Conservation (phyloP, 2,329 filamentous ascomycete genomes). For the Aspergillus transmontanensis region DNA sequence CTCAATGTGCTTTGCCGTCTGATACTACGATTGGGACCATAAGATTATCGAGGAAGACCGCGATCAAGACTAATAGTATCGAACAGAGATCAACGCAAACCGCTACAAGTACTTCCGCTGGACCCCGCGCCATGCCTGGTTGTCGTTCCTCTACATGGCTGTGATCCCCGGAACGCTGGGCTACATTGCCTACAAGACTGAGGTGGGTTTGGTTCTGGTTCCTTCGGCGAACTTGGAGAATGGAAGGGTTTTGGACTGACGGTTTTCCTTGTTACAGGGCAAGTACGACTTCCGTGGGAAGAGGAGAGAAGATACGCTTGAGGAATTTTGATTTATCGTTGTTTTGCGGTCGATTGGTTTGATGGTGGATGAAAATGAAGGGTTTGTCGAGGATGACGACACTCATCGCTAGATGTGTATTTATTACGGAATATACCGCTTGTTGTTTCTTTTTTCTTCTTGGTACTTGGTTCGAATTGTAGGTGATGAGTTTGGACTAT, state of each 20-base stretch:
- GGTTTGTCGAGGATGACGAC: neutral
- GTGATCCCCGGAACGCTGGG: constrained; percentile 72
- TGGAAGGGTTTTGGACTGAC: constrained; percentile 10
- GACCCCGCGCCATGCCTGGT: constrained; percentile 78
- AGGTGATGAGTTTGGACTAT: neutral
- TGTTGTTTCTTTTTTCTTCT: constrained; percentile 25
- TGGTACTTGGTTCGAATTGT: neutral
- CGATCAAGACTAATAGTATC: neutral
- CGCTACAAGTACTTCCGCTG: constrained; percentile 95
- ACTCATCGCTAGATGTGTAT: constrained; percentile 28
- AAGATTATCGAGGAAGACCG: neutral
- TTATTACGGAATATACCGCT: constrained; percentile 39
- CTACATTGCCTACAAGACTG: constrained; percentile 74
- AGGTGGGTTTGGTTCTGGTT: constrained; percentile 65
- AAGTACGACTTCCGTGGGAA: constrained; percentile 85
- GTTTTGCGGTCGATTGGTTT: neutral
- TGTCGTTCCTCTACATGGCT: constrained; percentile 76
- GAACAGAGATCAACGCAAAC: constrained; percentile 75
- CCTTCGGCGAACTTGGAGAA: neutral
- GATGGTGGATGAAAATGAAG: constrained; percentile 20
- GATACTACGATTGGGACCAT: neutral
- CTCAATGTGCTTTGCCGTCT: neutral
- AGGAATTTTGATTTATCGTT: constrained; percentile 63
- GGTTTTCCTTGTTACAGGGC: constrained; percentile 60
- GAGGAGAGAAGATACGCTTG: constrained; percentile 80